Evolutionary conservation across 2,329 filamentous ascomycete species (phyloP), one percentile per base, ranked within the genome.

Genomic region (Emericellopsis cladophorae): DNA sequence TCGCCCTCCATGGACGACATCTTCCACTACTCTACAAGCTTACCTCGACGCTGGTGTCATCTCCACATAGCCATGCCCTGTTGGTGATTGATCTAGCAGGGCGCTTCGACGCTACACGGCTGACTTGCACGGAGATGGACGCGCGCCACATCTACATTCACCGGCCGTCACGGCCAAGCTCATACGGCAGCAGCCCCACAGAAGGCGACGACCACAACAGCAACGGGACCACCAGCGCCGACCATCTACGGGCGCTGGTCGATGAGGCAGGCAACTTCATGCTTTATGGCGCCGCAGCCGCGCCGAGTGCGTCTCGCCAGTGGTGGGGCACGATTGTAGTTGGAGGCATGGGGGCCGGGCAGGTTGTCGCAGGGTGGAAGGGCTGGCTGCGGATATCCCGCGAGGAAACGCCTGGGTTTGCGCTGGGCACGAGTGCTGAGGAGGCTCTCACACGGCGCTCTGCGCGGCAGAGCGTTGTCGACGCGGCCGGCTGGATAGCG

Each of bases 291-390:
- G 44, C 51, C 7, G 41, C 40, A 9, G 45, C 61, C 26, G 61
- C 64, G 44, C 51, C 49, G 31, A 74, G 68, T 45, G 58, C 60
- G 5, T 54, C 49, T 22, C 64, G 74, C 4, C 62, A 66, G 44
- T 75, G 68, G 66, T 78, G 74, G 74, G 74, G 74, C n/a, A 74
- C 70, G 2, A 48, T 78, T 22, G 65, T 77, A 5, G 48, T 76
- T 32, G 70, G 69, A 9, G 64, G 63, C 1, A 47, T 53, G 23
- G 55, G 55, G 5, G 54, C 55, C 1, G 58, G 60, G 16, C 50
- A 60, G 39, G 44, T 60, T 34, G 49, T 53, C 39, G 48, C 53
- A 11, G 54, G 51, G 22, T 63, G 59, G 59, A 61, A 55, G 45
- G 74, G 74, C 9, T 78, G 74, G 74, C 49, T 76, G 41, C 60